Conservation (phyloP, 805 yeast genomes). For the Torulaspora indica region DNA sequence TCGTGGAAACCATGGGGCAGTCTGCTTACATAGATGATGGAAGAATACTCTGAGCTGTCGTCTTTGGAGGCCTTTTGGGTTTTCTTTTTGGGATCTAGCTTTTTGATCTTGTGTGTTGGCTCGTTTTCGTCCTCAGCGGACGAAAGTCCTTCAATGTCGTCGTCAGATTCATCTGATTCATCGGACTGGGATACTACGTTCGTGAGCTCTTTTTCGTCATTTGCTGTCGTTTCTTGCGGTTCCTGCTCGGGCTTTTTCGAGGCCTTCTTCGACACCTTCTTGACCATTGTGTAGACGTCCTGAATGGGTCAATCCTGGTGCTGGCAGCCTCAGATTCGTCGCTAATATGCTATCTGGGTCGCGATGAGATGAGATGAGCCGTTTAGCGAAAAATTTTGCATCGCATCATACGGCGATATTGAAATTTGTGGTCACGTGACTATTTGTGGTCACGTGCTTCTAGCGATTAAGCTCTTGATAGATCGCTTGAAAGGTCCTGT, state of each 20-base stretch:
- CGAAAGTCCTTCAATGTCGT: slow-evolving; percentile 33
- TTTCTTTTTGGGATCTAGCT: slow-evolving; percentile 29
- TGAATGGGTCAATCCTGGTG: too few species aligned
- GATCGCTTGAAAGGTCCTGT: slow-evolving; percentile 41
- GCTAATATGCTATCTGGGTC: slow-evolving; percentile 3
- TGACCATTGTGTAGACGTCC: slow-evolving; percentile 2
- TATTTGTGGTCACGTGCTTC: slow-evolving; percentile 1
- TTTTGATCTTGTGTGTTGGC: slow-evolving; percentile 29
- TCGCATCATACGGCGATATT: neutral
- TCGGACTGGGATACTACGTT: slow-evolving; percentile 28
- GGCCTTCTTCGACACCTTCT: slow-evolving; percentile 14
- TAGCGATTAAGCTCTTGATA: slow-evolving; percentile 5
- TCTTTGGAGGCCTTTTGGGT: slow-evolving; percentile 20
- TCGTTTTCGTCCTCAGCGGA: slow-evolving; percentile 31
- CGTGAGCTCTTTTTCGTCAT: slow-evolving; percentile 18
- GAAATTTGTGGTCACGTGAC: too few species aligned
- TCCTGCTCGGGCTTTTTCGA: slow-evolving; percentile 18
- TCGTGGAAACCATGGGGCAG: slow-evolving; percentile 92
- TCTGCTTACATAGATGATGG: slow-evolving; percentile 84
- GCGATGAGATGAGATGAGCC: slow-evolving; percentile 18
- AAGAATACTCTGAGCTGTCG: slow-evolving; percentile 40
- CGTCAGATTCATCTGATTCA: slow-evolving; percentile 27
- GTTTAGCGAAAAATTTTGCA: slow-evolving; percentile 12
- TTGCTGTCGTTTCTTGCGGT: slow-evolving; percentile 20
- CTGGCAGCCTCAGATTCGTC: too few species aligned